phyloP scores from a whole-genome alignment of 768 basidiomycete species.

The Lactifluus pinguis region DNA sequence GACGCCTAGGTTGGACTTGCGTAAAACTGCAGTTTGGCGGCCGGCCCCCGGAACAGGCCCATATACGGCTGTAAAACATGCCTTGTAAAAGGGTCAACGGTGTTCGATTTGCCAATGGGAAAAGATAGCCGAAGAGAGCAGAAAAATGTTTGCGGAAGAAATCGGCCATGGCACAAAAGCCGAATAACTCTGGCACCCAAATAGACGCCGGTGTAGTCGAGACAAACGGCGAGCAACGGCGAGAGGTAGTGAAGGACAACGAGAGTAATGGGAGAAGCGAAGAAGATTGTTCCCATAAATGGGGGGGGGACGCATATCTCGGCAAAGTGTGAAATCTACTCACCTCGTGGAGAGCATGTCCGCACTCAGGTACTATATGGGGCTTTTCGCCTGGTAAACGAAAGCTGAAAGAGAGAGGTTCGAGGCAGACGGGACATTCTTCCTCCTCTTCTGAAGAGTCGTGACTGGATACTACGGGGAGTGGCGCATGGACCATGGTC shows the following conservation, averaged over 20 bases:
- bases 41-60: constrained; percentile 66
- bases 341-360: constrained; percentile 94
- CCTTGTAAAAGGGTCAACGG: constrained; percentile 37
- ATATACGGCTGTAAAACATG: constrained; percentile 95
- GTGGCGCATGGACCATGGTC: constrained; percentile 51
- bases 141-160: neutral
- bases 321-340: constrained; percentile 16
- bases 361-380: constrained; percentile 94
- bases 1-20: constrained; percentile 80
- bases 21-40: constrained; percentile 41
- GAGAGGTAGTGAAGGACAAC: too few relatives aligned
- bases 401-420: constrained; percentile 88
- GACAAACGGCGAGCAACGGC: neutral
- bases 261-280: too few relatives aligned
- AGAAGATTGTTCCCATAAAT: neutral
- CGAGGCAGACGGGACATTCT: constrained; percentile 94
- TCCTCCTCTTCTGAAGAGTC: constrained; percentile 67
- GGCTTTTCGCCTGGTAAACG: constrained; percentile 94
- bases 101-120: neutral
- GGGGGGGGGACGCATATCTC: neutral
- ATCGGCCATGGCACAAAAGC: neutral
- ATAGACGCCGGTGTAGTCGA: neutral
- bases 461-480: constrained; percentile 64
- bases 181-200: neutral
- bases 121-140: neutral